Evolutionary conservation across 1,284 basidiomycete genomes (phyloP).

Genomic region (Leccinum subrobustum): DNA sequence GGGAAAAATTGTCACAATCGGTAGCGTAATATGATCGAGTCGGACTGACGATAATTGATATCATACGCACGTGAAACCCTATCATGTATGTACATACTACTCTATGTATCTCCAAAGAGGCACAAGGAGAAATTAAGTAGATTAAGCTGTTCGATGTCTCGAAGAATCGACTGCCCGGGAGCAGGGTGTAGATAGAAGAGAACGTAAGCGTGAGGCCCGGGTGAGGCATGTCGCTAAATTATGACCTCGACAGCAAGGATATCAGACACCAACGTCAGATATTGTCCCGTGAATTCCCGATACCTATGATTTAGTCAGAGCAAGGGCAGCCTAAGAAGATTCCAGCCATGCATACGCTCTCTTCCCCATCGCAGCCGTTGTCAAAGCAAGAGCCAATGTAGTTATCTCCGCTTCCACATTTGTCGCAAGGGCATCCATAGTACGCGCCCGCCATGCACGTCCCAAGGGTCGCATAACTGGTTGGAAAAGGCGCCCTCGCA

Average conservation of each 20-base stretch:
- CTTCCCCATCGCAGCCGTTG: neutral
- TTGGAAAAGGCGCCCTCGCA: neutral
- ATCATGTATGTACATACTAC: neutral
- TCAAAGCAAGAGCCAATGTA: neutral
- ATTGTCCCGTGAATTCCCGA: neutral
- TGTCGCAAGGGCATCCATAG: constrained; percentile 4
- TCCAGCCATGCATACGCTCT: neutral
- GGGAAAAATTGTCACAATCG: too few relatives aligned
- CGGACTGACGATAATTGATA: too few relatives aligned
- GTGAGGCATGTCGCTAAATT: neutral
- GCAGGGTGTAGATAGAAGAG: neutral
- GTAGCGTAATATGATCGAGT: too few relatives aligned
- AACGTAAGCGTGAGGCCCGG: neutral
- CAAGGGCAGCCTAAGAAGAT: neutral
- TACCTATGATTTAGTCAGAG: neutral
- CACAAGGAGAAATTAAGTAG: neutral
- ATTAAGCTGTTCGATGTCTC: neutral
- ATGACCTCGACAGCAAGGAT: neutral
- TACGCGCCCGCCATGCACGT: neutral
- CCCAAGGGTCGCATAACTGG: neutral
- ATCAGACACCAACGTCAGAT: neutral
- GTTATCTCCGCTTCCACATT: neutral
- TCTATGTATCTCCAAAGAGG: neutral
- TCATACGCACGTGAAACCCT: too few relatives aligned
- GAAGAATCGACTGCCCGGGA: neutral